These are phyloP conservation scores for Fusarium palustre DNA, from an alignment of 2,329 filamentous ascomycete genomes.

Conservation along the genomic window DNA sequence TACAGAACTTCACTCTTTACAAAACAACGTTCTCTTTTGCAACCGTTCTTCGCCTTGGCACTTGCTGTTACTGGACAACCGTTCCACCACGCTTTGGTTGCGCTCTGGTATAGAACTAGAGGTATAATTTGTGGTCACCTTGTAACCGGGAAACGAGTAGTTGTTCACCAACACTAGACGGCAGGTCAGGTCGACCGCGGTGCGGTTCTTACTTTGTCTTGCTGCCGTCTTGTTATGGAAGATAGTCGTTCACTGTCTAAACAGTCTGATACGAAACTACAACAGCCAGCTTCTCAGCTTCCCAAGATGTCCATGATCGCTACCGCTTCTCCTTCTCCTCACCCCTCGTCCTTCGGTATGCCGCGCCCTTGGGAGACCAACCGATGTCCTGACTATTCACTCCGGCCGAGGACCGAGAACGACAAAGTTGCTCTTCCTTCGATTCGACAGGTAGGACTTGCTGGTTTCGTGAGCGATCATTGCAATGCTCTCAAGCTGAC, in stretches of 20 bases:
- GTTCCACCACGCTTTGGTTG: slow-evolving; percentile 14
- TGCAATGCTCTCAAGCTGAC: slow-evolving; percentile 37
- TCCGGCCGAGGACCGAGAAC: slow-evolving; percentile 54
- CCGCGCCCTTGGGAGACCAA: slow-evolving; percentile 56
- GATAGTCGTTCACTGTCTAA: slow-evolving; percentile 53
- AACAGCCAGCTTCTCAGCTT: slow-evolving; percentile 41
- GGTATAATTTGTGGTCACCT: slow-evolving; percentile 6
- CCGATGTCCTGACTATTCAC: slow-evolving; percentile 51
- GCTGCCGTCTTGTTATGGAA: slow-evolving; percentile 54
- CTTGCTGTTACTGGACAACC: slow-evolving; percentile 10
- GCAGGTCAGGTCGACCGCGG: slow-evolving; percentile 35
- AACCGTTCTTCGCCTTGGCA: slow-evolving; percentile 7
- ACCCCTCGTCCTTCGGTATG: slow-evolving; percentile 54
- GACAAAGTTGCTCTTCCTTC: slow-evolving; percentile 62
- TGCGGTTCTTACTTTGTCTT: slow-evolving; percentile 36
- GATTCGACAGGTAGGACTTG: slow-evolving; percentile 61
- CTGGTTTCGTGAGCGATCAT: background rate
- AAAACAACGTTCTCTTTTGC: slow-evolving; percentile 15
- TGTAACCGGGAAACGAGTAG: background rate
- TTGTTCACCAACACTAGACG: slow-evolving; percentile 12
- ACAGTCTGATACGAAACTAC: slow-evolving; percentile 46
- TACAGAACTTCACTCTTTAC: slow-evolving; percentile 33
- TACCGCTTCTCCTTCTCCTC: slow-evolving; percentile 58
- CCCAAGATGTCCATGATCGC: slow-evolving; percentile 64
- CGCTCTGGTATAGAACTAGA: slow-evolving; percentile 29